Base-by-base conservation (phyloP, 768 basidiomycete genomes). In the Amanita pallidorosea region DNA sequence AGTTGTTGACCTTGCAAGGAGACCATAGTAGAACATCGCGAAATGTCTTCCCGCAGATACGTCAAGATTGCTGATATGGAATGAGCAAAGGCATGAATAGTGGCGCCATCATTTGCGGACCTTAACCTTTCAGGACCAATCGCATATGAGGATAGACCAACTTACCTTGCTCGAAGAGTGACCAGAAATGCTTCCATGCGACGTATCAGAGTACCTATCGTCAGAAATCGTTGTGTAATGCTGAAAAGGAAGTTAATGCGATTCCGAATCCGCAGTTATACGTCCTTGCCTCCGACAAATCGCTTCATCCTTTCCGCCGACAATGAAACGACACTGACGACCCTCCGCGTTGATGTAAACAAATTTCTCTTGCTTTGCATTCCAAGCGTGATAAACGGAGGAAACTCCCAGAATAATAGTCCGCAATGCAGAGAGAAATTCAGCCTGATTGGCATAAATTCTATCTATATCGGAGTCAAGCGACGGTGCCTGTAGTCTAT, bases 321-420 rank as follows among this genome's bases (percentile, higher is more conserved):
- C 61, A 22, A 79, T 55, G 5, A 85, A 54, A 37, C 66, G 57
- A 0, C 66, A 63, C 36, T 51, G 61, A 18, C 67, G 61, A 12
- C 64, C 69, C 23, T 67, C 60, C 13, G 62, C 56, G 0, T 64
- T 66, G 9, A 66, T 59, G 51, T 77, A 75, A 2, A 76, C 61
- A 57, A 94, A 91, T 15, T 67, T 70, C 56, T 88, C 82, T 2
- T 59, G 60, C 2, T 31, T 29, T 1, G 64, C 41, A 60, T 88
- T 74, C 88, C 88, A 92, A 7, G 65, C 64, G 61, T 84, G 76
- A 25, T 85, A 67, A 4, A 68, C 58, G 13, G 88, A 89, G 1
- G 88, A 85, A 4, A 77, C 72, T 38, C 88, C 88, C 29, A 84
- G 66, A 5, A 83, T 68, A 2, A 75, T 76, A 63, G 72, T 68